Evolutionary conservation across 139 green algal genomes (phyloP), one percentile per base, ranked within the genome.

Genomic region (Coccomyxa sp.): DNA sequence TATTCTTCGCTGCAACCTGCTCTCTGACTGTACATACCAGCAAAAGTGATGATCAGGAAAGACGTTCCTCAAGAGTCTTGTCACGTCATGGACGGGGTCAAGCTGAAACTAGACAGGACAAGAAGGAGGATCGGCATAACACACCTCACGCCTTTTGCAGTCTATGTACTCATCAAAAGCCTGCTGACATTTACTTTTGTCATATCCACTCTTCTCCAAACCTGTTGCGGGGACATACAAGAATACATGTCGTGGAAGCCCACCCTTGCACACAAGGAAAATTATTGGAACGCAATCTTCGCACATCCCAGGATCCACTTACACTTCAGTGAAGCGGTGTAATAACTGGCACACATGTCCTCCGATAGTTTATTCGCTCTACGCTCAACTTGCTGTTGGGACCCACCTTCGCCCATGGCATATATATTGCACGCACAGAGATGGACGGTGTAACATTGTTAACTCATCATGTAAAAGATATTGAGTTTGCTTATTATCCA

Each of bases 151-250:
- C 31, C 3, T n/a, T 59, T 80, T 80, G 76, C 76, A 80, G 13
- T 58, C 30, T 31, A n/a, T 63, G 31, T 80, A 80, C 28, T 25
- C 14, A 16, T 25, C 31, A 31, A 80, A 80, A 21, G 15, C 76
- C 13, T 80, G 16, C 14, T 58, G 30, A 59, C 76, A 80, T 16
- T 80, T 80, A 27, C 13, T n/a, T 25, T 31, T 58, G 30, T 80
- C 76, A 32, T 80, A 80, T 25, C 31, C 31, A 25, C 58, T 80
- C 31, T 80, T 80, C 16, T 80, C 76, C 16, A 80, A 32, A 59
- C 76, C 76, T 80, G 76, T 80, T 63, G 27, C 76, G 18, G 76
- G 15, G 31, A 31, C 71, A 78, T 21, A 27, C 30, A 27, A 13
- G 9, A 23, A 30, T 3, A 13, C 4, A 10, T 74, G 66, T 27